Evolutionary conservation across 352 stramenopile genomes (phyloP), one percentile per base, ranked within the genome.

Genomic region (Aphanomyces stellatus): DNA sequence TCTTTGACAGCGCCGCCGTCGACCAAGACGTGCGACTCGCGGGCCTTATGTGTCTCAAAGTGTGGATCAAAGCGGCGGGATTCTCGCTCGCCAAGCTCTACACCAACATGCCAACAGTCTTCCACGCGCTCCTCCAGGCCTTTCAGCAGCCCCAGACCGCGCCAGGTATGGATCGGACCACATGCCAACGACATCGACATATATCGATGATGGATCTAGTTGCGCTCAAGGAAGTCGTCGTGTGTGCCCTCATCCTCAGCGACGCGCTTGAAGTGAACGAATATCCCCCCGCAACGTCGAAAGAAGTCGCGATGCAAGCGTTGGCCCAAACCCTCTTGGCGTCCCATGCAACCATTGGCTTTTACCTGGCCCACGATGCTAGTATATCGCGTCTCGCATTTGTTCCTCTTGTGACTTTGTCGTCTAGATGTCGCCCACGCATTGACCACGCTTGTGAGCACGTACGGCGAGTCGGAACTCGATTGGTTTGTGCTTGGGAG

Each of bases 81-180:
- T 57, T 67, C 27, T 67, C 60, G 13, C 48, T 67, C 35, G 60
- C 60, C 49, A 67, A 67, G 22, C 46, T 67, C 11, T 67, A 46
- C 35, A 35, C 60, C 7, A 67, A 25, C 40, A 56, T 67, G 43
- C 46, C 37, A n/a, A 22, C 48, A 6, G 49, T 67, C 31, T 67
- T 67, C 34, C 28, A 57, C 24, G 48, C 41, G 17, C 33, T 67
- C 22, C 60, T 67, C 27, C 28, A 35, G 19, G 60, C 60, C 4
- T 30, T 67, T 13, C 25, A 28, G 7, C 30, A 33, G 5, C 22
- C 49, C 7, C 49, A 57, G 28, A 57, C 49, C 30, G 49, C 25
- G 6, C 30, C 49, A 13, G 30, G 49, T 57, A 57, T 13, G n/a
- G 1, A 11, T 46, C n/a, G 11, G n/a, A 46, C 37, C 37, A 46